Conservation (phyloP, 2,329 filamentous ascomycete genomes). For the Diplodia sapinea region DNA sequence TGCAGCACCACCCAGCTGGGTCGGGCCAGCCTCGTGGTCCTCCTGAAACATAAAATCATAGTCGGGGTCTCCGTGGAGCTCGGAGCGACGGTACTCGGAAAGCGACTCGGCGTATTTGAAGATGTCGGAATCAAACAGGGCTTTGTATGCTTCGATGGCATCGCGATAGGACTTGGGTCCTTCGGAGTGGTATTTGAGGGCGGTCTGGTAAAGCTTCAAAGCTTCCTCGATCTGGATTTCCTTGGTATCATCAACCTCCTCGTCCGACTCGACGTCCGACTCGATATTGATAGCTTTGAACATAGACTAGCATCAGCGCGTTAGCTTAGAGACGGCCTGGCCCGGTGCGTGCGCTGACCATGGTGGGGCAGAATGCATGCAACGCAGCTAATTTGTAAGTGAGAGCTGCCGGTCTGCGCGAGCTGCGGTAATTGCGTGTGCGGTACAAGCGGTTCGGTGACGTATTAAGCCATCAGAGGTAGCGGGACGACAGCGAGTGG, state of each 20-base stretch:
- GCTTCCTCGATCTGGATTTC: constrained; percentile 98
- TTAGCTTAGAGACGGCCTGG: background rate
- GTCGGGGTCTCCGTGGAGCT: constrained; percentile 55
- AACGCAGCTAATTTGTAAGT: background rate
- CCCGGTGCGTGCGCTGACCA: background rate
- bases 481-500: too few species aligned
- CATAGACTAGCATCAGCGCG: constrained; percentile 48
- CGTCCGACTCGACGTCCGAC: constrained; percentile 85
- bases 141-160: constrained; percentile 80
- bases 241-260: constrained; percentile 92
- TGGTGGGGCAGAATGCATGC: background rate
- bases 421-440: background rate
- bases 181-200: constrained; percentile 88
- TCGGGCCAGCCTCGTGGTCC: constrained; percentile 46
- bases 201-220: constrained; percentile 89
- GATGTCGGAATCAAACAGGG: constrained; percentile 88
- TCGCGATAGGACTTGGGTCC: constrained; percentile 76
- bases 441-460: background rate
- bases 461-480: background rate
- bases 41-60: constrained; percentile 50
- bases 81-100: constrained; percentile 80
- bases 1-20: constrained; percentile 63
- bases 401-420: constrained; percentile 10
- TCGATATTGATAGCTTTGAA: constrained; percentile 94
- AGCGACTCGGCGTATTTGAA: constrained; percentile 88